Percentiles rank a stretch among this genome's conserved stretches.
Evolutionary conservation across 2,329 filamentous ascomycete species (phyloP).

Genomic region (Alternaria sp.): DNA sequence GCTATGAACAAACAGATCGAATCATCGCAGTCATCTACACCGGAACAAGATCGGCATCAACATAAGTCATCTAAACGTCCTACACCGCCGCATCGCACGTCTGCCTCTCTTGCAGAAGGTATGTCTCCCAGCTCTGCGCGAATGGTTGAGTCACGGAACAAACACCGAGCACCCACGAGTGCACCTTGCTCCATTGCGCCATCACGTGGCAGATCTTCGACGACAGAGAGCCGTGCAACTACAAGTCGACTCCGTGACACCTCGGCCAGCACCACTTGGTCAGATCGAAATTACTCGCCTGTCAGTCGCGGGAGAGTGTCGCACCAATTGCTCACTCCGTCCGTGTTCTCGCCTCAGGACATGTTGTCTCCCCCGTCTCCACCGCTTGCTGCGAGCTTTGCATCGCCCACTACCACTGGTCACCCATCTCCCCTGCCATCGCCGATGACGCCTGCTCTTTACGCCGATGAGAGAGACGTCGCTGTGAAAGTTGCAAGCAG

Average conservation of each 20-base stretch:
- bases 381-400: slow-evolving; percentile 30
- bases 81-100: slow-evolving; percentile 26
- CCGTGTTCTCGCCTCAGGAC: slow-evolving; percentile 42
- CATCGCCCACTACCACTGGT: slow-evolving; percentile 40
- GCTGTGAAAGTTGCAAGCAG: slow-evolving; percentile 47
- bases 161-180: slow-evolving; percentile 21
- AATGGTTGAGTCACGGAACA: slow-evolving; percentile 22
- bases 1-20: slow-evolving; percentile 52
- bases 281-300: slow-evolving; percentile 22
- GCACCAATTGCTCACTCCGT: slow-evolving; percentile 30
- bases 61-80: slow-evolving; percentile 20
- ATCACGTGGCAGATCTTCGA: slow-evolving; percentile 34
- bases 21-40: slow-evolving; percentile 44
- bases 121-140: slow-evolving; percentile 35
- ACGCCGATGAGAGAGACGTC: slow-evolving; percentile 34
- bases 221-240: slow-evolving; percentile 20
- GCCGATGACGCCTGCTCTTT: slow-evolving; percentile 44
- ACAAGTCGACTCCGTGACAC: slow-evolving; percentile 37
- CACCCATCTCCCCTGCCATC: slow-evolving; percentile 44
- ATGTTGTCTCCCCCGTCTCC: slow-evolving; percentile 38
- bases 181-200: slow-evolving; percentile 31
- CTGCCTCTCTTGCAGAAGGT: slow-evolving; percentile 35
- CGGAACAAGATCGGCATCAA: slow-evolving; percentile 41
- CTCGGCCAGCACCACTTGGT: slow-evolving; percentile 34
- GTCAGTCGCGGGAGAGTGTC: slow-evolving; percentile 21